These are phyloP conservation scores for Rhodotorula glutinis DNA, from an alignment of 1,284 basidiomycete species.

Conservation along the genomic window DNA sequence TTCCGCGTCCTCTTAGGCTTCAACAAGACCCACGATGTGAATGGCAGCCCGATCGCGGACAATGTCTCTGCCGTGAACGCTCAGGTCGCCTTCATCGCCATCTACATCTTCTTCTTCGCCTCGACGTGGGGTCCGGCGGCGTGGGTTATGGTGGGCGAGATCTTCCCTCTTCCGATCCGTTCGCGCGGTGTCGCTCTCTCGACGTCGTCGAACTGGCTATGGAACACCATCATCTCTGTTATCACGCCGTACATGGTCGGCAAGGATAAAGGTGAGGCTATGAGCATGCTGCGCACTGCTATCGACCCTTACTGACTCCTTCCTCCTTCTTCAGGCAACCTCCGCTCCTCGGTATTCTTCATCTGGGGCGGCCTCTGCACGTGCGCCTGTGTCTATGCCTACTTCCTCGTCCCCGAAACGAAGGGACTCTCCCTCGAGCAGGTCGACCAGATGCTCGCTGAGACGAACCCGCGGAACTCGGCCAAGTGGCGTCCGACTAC, in stretches of 20 bases:
- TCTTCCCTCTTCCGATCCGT: conserved; percentile 42
- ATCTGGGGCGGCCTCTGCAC: conserved; percentile 44
- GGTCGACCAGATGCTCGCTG: conserved; percentile 46
- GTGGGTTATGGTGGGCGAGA: conserved; percentile 40
- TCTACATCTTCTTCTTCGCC: conserved; percentile 46
- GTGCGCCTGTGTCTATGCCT: conserved; percentile 44
- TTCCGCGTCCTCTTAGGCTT: conserved; percentile 25
- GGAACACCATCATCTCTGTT: conserved; percentile 47
- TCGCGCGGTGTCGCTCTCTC: conserved; percentile 46
- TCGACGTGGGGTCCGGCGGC: conserved; percentile 42
- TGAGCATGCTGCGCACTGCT: too few relatives aligned
- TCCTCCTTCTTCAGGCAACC: too few relatives aligned
- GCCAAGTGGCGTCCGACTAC: conserved; percentile 40
- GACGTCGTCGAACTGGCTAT: conserved; percentile 49
- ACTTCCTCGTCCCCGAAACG: conserved; percentile 46
- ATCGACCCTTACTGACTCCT: too few relatives aligned
- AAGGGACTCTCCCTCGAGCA: conserved; percentile 49
- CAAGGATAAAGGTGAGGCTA: conserved; percentile 29
- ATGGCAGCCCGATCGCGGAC: conserved; percentile 29
- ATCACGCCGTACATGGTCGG: conserved; percentile 39
- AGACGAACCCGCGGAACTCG: conserved; percentile 36
- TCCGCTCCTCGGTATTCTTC: conserved; percentile 44
- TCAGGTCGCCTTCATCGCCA: conserved; percentile 46
- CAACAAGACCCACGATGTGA: conserved; percentile 30
- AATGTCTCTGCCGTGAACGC: conserved; percentile 42